These are phyloP conservation scores for Trichoderma sp. DNA, from an alignment of 2,329 filamentous ascomycete genomes.

Conservation along the genomic window DNA sequence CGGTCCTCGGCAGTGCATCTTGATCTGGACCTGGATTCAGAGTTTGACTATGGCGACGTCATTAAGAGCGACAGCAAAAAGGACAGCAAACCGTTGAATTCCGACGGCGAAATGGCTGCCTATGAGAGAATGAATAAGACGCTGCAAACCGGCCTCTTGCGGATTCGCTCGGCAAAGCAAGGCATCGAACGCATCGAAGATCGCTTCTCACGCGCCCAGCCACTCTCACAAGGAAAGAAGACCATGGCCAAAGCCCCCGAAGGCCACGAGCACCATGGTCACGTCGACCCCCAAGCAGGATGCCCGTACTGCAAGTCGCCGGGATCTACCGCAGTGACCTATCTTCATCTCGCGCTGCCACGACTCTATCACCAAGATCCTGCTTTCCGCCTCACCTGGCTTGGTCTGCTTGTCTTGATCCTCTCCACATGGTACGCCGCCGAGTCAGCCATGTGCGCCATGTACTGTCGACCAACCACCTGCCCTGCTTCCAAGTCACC, in stretches of 20 bases:
- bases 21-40: conserved; percentile 29
- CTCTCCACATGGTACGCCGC: conserved; percentile 54
- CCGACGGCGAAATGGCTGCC: conserved; percentile 45
- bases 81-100: conserved; percentile 33
- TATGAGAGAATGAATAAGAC: conserved; percentile 55
- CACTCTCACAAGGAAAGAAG: conserved; percentile 25
- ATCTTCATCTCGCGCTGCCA: conserved; percentile 49
- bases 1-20: conserved; percentile 32
- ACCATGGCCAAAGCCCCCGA: conserved; percentile 1
- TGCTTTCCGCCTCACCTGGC: conserved; percentile 49
- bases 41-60: conserved; percentile 1
- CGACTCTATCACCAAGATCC: conserved; percentile 49
- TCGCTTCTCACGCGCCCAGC: conserved; percentile 48
- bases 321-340: conserved; percentile 33
- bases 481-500: conserved; percentile 45
- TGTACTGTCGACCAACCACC: conserved; percentile 56
- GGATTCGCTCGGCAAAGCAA: conserved; percentile 57
- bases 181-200: conserved; percentile 61
- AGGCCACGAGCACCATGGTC: conserved; percentile 26
- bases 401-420: conserved; percentile 50
- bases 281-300: conserved; percentile 7
- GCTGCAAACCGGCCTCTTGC: conserved; percentile 52
- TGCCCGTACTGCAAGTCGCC: conserved; percentile 29
- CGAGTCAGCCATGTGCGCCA: conserved; percentile 56
- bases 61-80: conserved; percentile 27